phyloP scores from a whole-genome alignment of 2,329 filamentous ascomycete species.

The Camillea tinctor region DNA sequence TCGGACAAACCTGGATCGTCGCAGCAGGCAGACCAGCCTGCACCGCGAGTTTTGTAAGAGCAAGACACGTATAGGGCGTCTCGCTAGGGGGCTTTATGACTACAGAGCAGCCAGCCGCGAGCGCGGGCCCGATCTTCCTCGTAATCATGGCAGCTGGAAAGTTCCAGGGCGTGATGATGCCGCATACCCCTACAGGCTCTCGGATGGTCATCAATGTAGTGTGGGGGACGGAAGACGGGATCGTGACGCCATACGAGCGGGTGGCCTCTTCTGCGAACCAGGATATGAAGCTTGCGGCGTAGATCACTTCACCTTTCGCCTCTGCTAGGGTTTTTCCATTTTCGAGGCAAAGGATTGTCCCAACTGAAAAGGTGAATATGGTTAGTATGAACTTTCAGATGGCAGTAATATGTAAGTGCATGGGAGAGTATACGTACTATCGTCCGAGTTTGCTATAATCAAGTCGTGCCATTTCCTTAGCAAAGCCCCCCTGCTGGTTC shows the following conservation, averaged over 20 bases:
- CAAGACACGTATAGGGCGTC: slow-evolving; percentile 35
- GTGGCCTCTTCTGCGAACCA: slow-evolving; percentile 65
- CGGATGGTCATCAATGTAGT: slow-evolving; percentile 63
- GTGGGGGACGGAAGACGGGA: slow-evolving; percentile 56
- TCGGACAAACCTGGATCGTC: no score
- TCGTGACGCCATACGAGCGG: slow-evolving; percentile 58
- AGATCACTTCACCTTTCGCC: slow-evolving; percentile 57
- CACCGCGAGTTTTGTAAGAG: slow-evolving; percentile 31
- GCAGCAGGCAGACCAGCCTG: slow-evolving; percentile 26
- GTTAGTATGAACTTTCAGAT: no score
- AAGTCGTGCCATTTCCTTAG: slow-evolving; percentile 3
- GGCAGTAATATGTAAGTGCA: background rate
- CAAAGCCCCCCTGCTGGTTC: background rate
- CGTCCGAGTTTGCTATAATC: slow-evolving; percentile 3
- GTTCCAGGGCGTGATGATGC: slow-evolving; percentile 68
- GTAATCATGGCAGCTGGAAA: slow-evolving; percentile 58
- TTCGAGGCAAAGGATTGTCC: slow-evolving; percentile 66
- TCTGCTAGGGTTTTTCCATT: slow-evolving; percentile 66
- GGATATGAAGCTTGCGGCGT: slow-evolving; percentile 59
- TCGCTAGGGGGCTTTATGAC: slow-evolving; percentile 37
- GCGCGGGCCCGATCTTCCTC: slow-evolving; percentile 14
- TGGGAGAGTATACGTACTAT: background rate
- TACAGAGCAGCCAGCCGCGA: slow-evolving; percentile 31
- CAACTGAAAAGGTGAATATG: background rate
- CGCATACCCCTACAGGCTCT: slow-evolving; percentile 67